These are phyloP conservation scores for Coriolopsis trogii DNA, from an alignment of 1,284 basidiomycete genomes.

Conservation along the genomic window DNA sequence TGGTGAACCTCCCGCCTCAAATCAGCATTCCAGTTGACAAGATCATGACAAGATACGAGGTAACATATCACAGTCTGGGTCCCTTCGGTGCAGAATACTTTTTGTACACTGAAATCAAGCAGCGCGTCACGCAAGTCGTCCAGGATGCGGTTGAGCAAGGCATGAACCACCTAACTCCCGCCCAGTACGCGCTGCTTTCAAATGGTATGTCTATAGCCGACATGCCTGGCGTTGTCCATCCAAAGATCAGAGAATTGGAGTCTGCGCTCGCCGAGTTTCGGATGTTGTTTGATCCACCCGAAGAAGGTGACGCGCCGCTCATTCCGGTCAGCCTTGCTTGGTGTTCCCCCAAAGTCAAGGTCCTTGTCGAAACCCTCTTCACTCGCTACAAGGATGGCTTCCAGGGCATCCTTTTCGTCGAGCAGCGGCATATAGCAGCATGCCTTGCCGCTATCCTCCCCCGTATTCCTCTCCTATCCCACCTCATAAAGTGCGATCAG, in stretches of 20 bases:
- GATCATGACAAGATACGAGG: constrained; percentile 59
- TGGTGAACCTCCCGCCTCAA: constrained; percentile 45
- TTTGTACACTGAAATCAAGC: constrained; percentile 60
- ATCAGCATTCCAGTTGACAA: constrained; percentile 57
- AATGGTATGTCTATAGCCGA: constrained; percentile 7
- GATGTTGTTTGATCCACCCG: constrained; percentile 46
- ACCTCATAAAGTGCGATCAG: constrained; percentile 60
- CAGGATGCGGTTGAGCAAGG: constrained; percentile 32
- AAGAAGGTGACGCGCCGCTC: constrained; percentile 32
- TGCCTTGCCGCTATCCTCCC: constrained; percentile 67
- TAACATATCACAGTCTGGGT: constrained; percentile 55
- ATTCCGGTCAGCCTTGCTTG: constrained; percentile 51
- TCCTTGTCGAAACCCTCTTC: constrained; percentile 63
- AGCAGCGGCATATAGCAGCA: constrained; percentile 79
- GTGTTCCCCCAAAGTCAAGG: constrained; percentile 73
- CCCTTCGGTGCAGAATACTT: constrained; percentile 62
- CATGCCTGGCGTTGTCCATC: constrained; percentile 27
- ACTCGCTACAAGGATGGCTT: constrained; percentile 57
- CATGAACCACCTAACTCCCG: constrained; percentile 24
- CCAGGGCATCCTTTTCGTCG: constrained; percentile 83
- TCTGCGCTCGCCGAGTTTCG: constrained; percentile 55
- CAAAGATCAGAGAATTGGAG: constrained; percentile 47
- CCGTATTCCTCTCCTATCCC: constrained; percentile 56
- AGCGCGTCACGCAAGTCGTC: constrained; percentile 45
- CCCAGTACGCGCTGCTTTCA: constrained; percentile 16